phyloP scores from a whole-genome alignment of 2,329 filamentous ascomycete species.

The Aspergillus phoenicis region DNA sequence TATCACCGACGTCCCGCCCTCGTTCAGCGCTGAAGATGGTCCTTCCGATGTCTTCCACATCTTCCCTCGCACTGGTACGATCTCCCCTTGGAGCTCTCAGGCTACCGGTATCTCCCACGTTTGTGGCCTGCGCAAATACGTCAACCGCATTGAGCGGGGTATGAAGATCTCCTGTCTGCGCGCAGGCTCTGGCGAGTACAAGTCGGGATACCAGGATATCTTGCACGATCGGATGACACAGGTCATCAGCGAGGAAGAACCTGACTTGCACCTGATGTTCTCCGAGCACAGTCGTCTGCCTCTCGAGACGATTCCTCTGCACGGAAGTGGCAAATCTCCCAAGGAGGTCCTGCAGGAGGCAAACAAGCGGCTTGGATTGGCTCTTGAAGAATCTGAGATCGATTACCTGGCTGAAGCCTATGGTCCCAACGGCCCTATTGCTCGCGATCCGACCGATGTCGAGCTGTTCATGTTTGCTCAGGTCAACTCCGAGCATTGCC shows the following conservation, averaged over 20 bases:
- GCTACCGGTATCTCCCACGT: conserved; percentile 92
- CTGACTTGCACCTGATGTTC: conserved; percentile 77
- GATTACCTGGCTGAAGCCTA: conserved; percentile 90
- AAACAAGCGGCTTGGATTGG: conserved; percentile 81
- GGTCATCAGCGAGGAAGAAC: conserved; percentile 66
- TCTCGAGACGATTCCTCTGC: conserved; percentile 75
- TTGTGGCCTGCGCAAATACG: conserved; percentile 73
- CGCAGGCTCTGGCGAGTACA: conserved; percentile 59
- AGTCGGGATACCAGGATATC: conserved; percentile 62
- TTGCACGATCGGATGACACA: conserved; percentile 97
- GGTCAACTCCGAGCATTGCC: conserved; percentile 95
- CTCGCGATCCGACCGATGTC: conserved; percentile 75
- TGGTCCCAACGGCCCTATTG: conserved; percentile 61
- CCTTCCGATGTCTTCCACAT: conserved; percentile 68
- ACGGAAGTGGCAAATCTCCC: conserved; percentile 65
- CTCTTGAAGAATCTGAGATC: conserved; percentile 85
- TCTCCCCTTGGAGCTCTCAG: conserved; percentile 97
- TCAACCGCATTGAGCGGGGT: conserved; percentile 82
- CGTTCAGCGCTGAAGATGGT: conserved; percentile 52
- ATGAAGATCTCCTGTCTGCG: conserved; percentile 69
- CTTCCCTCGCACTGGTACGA: conserved; percentile 74
- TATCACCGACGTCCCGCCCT: conserved; percentile 49
- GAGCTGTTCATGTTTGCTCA: conserved; percentile 99
- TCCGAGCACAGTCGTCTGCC: conserved; percentile 66
- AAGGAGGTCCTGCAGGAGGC: conserved; percentile 75